A percentile compares a stretch with the other conserved stretches of the same genome.
Conservation (phyloP, 148 eudicot species). For the Limonium bicolor region DNA sequence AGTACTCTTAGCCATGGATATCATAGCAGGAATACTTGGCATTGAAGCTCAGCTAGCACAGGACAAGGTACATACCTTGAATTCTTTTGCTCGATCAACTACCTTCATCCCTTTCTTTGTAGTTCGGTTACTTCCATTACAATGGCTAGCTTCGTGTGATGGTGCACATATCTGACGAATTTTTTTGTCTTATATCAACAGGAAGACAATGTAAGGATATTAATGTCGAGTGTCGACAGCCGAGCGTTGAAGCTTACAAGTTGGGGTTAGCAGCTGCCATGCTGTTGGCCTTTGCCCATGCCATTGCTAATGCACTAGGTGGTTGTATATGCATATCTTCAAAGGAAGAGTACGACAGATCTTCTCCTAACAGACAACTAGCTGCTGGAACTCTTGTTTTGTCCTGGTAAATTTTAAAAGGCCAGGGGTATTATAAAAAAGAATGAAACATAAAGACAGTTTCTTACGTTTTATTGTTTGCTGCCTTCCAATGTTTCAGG, state of each 20-base stretch:
- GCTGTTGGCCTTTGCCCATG: conserved; percentile 54
- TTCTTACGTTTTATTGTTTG: not conserved
- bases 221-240: conserved; percentile 67
- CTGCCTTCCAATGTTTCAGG: conserved; percentile 24
- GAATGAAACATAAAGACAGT: no score
- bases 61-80: conserved; percentile 74
- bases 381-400: conserved; percentile 56
- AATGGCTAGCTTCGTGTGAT: no score
- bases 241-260: conserved; percentile 70
- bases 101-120: not conserved
- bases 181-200: conserved; percentile 6
- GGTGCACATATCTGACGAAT: not conserved
- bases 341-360: conserved; percentile 32
- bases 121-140: not conserved
- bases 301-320: conserved; percentile 46
- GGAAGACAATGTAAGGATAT: conserved; percentile 35
- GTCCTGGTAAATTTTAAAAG: conserved; percentile 48
- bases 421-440: no score
- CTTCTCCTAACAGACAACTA: conserved; percentile 52
- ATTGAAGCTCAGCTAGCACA: conserved; percentile 82
- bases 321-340: conserved; percentile 70
- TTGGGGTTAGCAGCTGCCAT: conserved; percentile 62
- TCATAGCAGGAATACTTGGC: conserved; percentile 68
- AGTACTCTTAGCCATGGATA: conserved; percentile 48
- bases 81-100: not conserved